Percentiles rank a stretch among this genome's conserved stretches.
Evolutionary conservation across 2,329 filamentous ascomycete species (phyloP).

Genomic region (Ceratocystis colombiana): DNA sequence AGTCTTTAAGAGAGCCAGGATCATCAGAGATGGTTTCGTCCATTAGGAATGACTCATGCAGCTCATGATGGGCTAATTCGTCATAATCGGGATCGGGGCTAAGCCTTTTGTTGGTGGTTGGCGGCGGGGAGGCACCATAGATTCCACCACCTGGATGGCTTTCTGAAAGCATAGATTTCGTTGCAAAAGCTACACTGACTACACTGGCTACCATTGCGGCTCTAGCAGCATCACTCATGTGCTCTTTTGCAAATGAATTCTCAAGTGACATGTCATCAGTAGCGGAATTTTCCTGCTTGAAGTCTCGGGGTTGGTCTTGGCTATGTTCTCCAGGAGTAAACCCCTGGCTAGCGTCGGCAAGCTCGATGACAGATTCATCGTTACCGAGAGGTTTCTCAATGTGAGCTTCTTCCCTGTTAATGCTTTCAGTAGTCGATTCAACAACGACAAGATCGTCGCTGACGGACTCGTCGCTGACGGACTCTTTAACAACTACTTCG

Average conservation of each 20-base stretch:
- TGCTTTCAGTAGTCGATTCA: not conserved
- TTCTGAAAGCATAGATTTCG: conserved; percentile 23
- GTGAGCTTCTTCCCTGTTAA: not conserved
- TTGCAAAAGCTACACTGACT: conserved; percentile 24
- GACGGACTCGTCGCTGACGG: not conserved
- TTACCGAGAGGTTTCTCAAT: not conserved
- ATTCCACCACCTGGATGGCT: not conserved
- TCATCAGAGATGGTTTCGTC: not conserved
- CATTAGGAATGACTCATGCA: conserved; percentile 4
- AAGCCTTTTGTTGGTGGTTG: conserved; percentile 2
- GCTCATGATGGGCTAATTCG: conserved; percentile 17
- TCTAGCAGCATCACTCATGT: conserved; percentile 18
- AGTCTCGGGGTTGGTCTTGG: not conserved
- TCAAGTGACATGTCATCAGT: not conserved
- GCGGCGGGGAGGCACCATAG: conserved; percentile 12
- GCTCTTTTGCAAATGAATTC: not conserved
- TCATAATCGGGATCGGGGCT: conserved; percentile 21
- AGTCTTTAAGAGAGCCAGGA: conserved; percentile 17
- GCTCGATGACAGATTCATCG: not conserved
- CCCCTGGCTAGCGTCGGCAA: not conserved
- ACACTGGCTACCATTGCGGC: conserved; percentile 24
- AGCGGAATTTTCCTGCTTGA: not conserved
- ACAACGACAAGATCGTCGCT: not conserved
- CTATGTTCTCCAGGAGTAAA: not conserved
- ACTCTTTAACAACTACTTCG: not conserved